Conservation (phyloP, 441 rosid species). For the Mallotus japonicus region DNA sequence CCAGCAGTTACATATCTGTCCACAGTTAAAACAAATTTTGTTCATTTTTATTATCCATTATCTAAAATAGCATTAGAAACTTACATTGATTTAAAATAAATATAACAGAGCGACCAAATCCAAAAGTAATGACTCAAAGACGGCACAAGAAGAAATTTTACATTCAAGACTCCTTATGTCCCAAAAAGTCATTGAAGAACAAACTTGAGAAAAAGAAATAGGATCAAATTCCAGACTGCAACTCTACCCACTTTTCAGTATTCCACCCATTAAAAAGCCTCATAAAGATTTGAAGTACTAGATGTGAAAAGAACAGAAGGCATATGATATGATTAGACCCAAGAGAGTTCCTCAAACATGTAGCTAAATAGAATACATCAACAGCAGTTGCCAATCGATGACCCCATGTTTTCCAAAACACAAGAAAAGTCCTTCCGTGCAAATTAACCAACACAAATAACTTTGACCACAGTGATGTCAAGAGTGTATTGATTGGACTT, state of each 20-base stretch:
- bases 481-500: too few relatives aligned
- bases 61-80: neutral
- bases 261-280: too few relatives aligned
- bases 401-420: too few relatives aligned
- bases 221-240: neutral
- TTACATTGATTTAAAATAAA: neutral
- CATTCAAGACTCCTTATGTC: neutral
- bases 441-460: too few relatives aligned
- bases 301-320: too few relatives aligned
- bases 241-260: neutral
- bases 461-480: too few relatives aligned
- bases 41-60: neutral
- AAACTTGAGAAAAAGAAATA: neutral
- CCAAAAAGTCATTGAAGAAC: neutral
- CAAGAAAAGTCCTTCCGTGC: too few relatives aligned
- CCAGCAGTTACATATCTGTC: conserved; percentile 83
- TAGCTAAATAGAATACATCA: too few relatives aligned
- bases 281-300: too few relatives aligned
- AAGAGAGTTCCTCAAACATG: too few relatives aligned
- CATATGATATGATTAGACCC: too few relatives aligned
- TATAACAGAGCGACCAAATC: neutral
- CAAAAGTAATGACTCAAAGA: neutral
- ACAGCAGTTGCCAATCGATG: too few relatives aligned
- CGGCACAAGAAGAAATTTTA: neutral
- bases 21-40: conserved; percentile 16